Evolutionary conservation across 441 rosid genomes (phyloP), one percentile per base, ranked within the genome.

Genomic region (Jatropha podagrica): DNA sequence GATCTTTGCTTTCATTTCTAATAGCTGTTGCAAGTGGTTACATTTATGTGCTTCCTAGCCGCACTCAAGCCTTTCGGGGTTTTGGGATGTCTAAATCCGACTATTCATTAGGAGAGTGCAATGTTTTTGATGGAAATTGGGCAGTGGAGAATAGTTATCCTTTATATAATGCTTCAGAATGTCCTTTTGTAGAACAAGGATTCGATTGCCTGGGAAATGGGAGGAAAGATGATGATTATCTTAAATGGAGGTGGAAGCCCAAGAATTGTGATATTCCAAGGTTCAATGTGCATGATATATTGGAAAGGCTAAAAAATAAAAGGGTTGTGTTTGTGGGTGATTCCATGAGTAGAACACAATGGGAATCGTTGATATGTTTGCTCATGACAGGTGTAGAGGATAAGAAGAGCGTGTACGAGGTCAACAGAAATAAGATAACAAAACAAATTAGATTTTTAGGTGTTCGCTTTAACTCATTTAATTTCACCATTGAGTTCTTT

Each of bases 341-440:
- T 82, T 92, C 92, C 0, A 89, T 89, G 91, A 87, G 96, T 76
- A 87, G 96, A 74, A 88, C 94, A 3, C 96, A 89, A 56, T 92
- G 96, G 97, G 97, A 92, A 82, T 92, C 97, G 23, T 81, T 91
- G 70, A 85, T 92, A 74, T 92, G 97, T 80, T 86, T 92, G 83
- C 89, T 92, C 26, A 87, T 87, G 90, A 85, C 90, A 2, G 94
- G 93, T 6, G 79, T 92, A 70, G 89, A 87, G 72, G 90, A 89
- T 77, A 89, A 86, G 87, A 78, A 48, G 41, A 89, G 88, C 78
- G 92, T 89, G 71, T 92, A 89, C 77, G 96, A 92, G 81, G 87
- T 87, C 38, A 92, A 90, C 68, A 84, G 89, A 54, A 91, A 83
- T 78, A 84, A 75, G 41, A 92, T 92, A 74, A 90, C 95, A 8